Base-by-base conservation (phyloP, 2,329 filamentous ascomycete genomes). In the Sphaerostilbella broomeana region DNA sequence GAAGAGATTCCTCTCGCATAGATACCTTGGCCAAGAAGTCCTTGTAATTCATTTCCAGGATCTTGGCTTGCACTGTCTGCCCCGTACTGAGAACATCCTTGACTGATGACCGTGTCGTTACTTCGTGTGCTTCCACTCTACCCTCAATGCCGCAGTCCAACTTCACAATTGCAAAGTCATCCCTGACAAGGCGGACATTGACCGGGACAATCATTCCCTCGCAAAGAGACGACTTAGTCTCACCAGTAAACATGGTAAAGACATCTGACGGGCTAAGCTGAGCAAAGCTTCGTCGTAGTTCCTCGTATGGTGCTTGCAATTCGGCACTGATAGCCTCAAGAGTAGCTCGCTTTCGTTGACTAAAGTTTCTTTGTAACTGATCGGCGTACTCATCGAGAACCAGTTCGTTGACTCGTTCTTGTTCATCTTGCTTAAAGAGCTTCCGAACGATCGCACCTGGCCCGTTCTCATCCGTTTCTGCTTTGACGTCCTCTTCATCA, bases 401-500 rank as follows among this genome's bases (percentile, higher is more conserved):
- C 30, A 98, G 73, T 56, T 98, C 92, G 55, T 97, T 95, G 57
- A 98, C 88, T 56, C 89, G 86, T 54, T 97, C 90, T 52, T 94
- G 86, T 49, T 88, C 84, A 33, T 95, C 86, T 41, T 97, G 88
- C 55, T 87, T 86, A 60, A 98, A 86, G n/a, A 98, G 78, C 61
- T 90, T 94, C 47, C 89, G 82, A 39, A 98, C 86, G 50, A 97
- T 89, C 6, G 90, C 92, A 12, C 86, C 88, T 0, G 84, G 73
- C 1, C 92, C 92, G 47, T 88, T 86, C 55, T 95, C 87, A 49
- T 94, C 86, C 5, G 84, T 84, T 64, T 97, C 89, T 2, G 85
- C 87, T 63, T 95, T 94, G 58, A 98, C 87, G 54, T 98, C 92
- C 67, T 98, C 92, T 64, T 98, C 92, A 52, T 98, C 92, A 50